Evolutionary conservation across 371 early-diverging fungal species (phyloP), one percentile per base, ranked within the genome.

Genomic region (Apophysomyces ossiformis): DNA sequence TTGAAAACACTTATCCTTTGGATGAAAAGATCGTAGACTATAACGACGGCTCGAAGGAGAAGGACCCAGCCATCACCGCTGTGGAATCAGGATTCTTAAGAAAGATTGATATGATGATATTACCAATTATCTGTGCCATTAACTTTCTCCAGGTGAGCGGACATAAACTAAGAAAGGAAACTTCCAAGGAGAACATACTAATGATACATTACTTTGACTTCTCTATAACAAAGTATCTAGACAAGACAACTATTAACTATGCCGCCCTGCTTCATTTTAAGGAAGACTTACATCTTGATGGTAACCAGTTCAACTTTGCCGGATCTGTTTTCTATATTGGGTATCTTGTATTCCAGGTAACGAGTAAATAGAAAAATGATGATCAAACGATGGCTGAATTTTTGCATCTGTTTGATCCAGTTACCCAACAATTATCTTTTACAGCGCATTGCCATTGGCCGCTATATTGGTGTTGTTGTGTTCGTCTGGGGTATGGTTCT

Each of bases 211-310:
- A 38, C 43, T 41, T 13, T n/a, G 26, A 39, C 21, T 44, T 38
- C 5, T 15, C 18, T 0, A 44, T 38, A 16, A 41, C 60, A 39
- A 47, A 80, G 76, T 80, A 75, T 66, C 44, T 80, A 26, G 81
- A 80, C 66, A 80, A 80, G 68, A 72, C 81, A 45, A 71, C 76
- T 4, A 73, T 80, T 62, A 75, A 68, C 41, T 80, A 80, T 59
- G 77, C 76, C 7, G 70, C 71, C 43, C 45, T 69, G 1, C 64
- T 80, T 18, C 59, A 46, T 39, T 70, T 80, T 16, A 71, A 75
- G 39, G 35, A 67, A 47, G 81, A 80, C 56, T 46, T 75, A 3
- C 21, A 67, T 6, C 50, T 80, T n/a, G 39, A 47, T 2, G 78
- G 74, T 7, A 69, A 26, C 35, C 68, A 75, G 15, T 80, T 70